phyloP scores from a whole-genome alignment of 2,329 filamentous ascomycete species.

The Exophiala sideris region DNA sequence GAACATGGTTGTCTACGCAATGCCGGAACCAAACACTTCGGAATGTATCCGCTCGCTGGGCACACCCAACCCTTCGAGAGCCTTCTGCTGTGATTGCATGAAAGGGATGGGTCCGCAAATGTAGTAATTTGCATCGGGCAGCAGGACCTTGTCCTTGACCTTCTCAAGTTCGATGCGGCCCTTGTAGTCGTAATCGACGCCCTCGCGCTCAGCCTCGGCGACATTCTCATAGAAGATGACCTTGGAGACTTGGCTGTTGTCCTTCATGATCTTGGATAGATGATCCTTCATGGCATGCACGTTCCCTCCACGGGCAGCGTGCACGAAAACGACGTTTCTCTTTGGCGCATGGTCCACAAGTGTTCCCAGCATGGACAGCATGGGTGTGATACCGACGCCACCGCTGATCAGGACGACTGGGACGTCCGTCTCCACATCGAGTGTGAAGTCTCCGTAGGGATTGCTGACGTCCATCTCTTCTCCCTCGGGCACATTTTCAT shows the following conservation, averaged over 20 bases:
- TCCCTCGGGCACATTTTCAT: conserved; percentile 59
- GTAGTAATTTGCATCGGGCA: conserved; percentile 64
- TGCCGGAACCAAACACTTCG: conserved; percentile 29
- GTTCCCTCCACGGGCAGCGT: conserved; percentile 22
- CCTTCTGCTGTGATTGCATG: conserved; percentile 50
- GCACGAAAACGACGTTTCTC: conserved; percentile 26
- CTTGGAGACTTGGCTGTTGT: conserved; percentile 18
- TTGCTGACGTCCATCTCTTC: conserved; percentile 64
- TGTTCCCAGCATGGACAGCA: conserved; percentile 60
- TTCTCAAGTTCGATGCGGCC: conserved; percentile 59
- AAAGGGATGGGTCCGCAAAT: conserved; percentile 68
- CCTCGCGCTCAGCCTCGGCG: conserved; percentile 43
- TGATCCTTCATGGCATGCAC: conserved; percentile 28
- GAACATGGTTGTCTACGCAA: too few species aligned
- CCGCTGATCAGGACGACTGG: conserved; percentile 62
- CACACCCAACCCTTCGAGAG: conserved; percentile 28
- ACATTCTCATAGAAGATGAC: conserved; percentile 16
- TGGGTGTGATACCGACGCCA: conserved; percentile 58
- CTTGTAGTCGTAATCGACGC: conserved; percentile 57
- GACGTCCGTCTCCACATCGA: conserved; percentile 39
- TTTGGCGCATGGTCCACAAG: conserved; percentile 5
- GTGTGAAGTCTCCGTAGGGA: conserved; percentile 61
- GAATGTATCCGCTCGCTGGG: conserved; percentile 27
- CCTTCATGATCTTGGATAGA: conserved; percentile 14
- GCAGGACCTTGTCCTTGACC: conserved; percentile 50